These are phyloP conservation scores for Fragilariopsis cylindrus DNA, from an alignment of 108 stramenopile genomes.

Conservation along the genomic window DNA sequence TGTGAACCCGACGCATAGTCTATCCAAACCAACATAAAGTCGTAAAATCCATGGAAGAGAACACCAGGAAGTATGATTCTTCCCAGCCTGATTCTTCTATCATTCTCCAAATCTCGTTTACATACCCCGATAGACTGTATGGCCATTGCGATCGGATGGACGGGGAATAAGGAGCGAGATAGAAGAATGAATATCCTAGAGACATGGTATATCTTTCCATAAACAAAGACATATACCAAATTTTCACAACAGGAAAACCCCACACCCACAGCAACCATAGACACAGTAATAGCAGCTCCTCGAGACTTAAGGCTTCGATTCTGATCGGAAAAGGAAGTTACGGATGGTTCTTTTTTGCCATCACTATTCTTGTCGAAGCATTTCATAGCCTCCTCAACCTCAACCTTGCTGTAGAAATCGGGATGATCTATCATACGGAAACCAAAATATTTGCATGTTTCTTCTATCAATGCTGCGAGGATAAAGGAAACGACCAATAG, in stretches of 20 bases:
- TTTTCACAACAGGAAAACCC: slow-evolving; percentile 89
- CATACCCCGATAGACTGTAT: slow-evolving; percentile 83
- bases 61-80: slow-evolving; percentile 64
- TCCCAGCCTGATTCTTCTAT: slow-evolving; percentile 43
- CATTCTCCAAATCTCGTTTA: slow-evolving; percentile 72
- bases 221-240: slow-evolving; percentile 83
- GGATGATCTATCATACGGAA: slow-evolving; percentile 83
- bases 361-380: slow-evolving; percentile 35
- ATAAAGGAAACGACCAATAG: slow-evolving; percentile 58
- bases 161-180: slow-evolving; percentile 70
- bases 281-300: slow-evolving; percentile 68
- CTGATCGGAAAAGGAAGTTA: slow-evolving; percentile 28
- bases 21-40: slow-evolving; percentile 74
- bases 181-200: slow-evolving; percentile 68
- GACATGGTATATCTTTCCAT: slow-evolving; percentile 42
- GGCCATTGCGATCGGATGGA: slow-evolving; percentile 84
- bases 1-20: slow-evolving; percentile 46
- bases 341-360: not conserved
- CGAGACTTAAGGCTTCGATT: slow-evolving; percentile 30
- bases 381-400: slow-evolving; percentile 56
- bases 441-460: slow-evolving; percentile 84
- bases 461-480: slow-evolving; percentile 74
- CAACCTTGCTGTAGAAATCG: slow-evolving; percentile 56
- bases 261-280: slow-evolving; percentile 80
- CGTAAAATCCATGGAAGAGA: slow-evolving; percentile 81